Conservation (phyloP, 1,284 basidiomycete species). For the Schizophyllum commune region DNA sequence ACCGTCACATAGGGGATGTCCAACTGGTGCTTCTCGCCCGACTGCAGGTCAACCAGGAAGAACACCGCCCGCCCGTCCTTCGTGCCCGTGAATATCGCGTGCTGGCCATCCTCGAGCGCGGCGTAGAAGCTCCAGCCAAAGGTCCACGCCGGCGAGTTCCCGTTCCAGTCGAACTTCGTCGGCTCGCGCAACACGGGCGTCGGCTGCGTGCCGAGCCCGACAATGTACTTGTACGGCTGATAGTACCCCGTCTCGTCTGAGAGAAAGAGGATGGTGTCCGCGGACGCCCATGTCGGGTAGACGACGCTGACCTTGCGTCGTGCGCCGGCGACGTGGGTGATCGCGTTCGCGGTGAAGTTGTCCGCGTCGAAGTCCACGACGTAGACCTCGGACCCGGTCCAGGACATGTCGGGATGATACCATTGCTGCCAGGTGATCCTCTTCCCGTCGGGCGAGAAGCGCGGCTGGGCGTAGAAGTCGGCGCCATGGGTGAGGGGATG, state of each 20-base stretch:
- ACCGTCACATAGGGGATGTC: constrained; percentile 17
- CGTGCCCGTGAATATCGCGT: constrained; percentile 37
- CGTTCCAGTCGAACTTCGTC: constrained; percentile 48
- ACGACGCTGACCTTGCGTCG: constrained; percentile 37
- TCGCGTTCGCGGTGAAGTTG: constrained; percentile 26
- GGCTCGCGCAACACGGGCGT: constrained; percentile 37
- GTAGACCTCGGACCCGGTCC: constrained; percentile 63
- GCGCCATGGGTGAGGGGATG: constrained; percentile 40
- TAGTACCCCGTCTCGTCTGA: constrained; percentile 60
- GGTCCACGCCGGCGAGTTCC: constrained; percentile 40
- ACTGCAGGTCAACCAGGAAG: constrained; percentile 36
- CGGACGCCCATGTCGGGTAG: constrained; percentile 52
- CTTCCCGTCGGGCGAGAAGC: constrained; percentile 62
- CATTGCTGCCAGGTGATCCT: constrained; percentile 67
- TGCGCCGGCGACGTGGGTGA: constrained; percentile 39
- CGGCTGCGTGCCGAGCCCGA: constrained; percentile 24
- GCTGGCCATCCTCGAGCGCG: constrained; percentile 35
- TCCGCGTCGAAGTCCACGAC: constrained; percentile 35
- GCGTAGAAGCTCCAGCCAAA: constrained; percentile 45
- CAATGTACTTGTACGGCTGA: constrained; percentile 55
- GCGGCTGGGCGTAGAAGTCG: constrained; percentile 60
- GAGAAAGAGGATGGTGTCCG: constrained; percentile 56
- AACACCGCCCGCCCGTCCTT: constrained; percentile 42
- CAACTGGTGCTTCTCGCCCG: constrained; percentile 19
- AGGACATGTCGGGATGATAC: constrained; percentile 79